These are phyloP conservation scores for Pulveroboletus ravenelii DNA, from an alignment of 768 basidiomycete species.

Conservation along the genomic window DNA sequence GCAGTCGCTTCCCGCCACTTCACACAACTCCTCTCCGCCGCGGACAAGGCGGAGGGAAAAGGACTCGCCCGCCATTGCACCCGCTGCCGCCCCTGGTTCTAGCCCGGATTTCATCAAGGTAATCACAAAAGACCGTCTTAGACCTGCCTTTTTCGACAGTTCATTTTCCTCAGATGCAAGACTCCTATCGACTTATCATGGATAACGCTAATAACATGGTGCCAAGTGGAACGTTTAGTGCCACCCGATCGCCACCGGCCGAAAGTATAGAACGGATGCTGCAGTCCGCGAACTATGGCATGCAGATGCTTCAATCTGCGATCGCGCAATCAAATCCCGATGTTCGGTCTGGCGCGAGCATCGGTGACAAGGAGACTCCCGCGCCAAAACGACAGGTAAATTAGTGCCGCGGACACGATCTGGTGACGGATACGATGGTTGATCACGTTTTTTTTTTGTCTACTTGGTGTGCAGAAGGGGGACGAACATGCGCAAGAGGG, in stretches of 20 bases:
- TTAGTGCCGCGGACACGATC: constrained; percentile 23
- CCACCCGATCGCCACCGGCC: constrained; percentile 21
- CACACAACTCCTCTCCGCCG: constrained; percentile 27
- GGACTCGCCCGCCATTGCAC: constrained; percentile 27
- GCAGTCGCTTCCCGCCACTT: constrained; percentile 22
- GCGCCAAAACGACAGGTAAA: constrained; percentile 33
- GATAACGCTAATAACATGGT: constrained; percentile 34
- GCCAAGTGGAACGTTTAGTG: constrained; percentile 17
- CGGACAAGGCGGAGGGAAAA: constrained; percentile 37
- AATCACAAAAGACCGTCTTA: constrained; percentile 4
- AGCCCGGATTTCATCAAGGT: constrained; percentile 43
- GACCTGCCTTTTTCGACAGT: constrained; percentile 10
- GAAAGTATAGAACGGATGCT: constrained; percentile 42
- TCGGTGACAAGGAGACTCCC: constrained; percentile 29
- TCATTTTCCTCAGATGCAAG: constrained; percentile 33
- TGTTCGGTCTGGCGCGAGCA: constrained; percentile 18
- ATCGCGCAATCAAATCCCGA: constrained; percentile 27
- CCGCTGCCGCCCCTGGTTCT: constrained; percentile 24
- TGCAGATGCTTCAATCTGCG: constrained; percentile 30
- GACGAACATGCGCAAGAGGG: constrained; percentile 50
- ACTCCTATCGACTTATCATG: constrained; percentile 42
- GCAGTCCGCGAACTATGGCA: constrained; percentile 40
- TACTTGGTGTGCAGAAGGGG: constrained; percentile 24
- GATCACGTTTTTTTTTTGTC: constrained; percentile 18
- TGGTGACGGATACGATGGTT: constrained; percentile 24